These are phyloP conservation scores for Annona cherimola DNA, from an alignment of 164 flowering plant species.

Conservation along the genomic window DNA sequence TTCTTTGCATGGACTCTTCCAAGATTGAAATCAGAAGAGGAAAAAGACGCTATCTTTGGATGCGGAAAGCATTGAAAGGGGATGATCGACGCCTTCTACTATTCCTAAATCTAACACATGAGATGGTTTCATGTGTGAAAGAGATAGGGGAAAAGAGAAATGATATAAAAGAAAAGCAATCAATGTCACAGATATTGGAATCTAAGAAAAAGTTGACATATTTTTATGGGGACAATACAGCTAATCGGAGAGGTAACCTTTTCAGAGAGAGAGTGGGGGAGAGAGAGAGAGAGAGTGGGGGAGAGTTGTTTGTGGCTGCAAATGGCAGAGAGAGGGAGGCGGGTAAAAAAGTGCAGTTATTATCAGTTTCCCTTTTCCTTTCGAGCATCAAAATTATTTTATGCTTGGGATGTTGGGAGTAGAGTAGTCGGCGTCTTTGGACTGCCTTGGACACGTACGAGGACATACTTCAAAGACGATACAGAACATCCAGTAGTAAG, in stretches of 20 bases:
- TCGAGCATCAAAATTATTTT: no score
- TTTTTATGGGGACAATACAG: background rate
- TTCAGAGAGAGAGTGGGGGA: background rate
- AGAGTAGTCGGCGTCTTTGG: no score
- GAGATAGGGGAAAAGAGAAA: background rate
- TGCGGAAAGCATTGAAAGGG: background rate
- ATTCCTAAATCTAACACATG: background rate
- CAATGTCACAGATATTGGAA: conserved; percentile 1
- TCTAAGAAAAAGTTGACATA: background rate
- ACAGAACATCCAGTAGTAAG: no score
- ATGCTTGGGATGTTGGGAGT: no score
- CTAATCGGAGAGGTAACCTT: conserved; percentile 7
- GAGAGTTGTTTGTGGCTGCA: background rate
- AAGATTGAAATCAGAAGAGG: background rate
- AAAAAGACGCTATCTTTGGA: background rate
- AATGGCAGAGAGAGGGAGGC: background rate
- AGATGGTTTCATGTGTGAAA: background rate
- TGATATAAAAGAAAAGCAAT: background rate
- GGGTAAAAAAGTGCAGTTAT: background rate
- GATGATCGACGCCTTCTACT: background rate
- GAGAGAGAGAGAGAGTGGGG: background rate
- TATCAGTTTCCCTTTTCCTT: no score
- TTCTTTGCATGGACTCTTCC: background rate
- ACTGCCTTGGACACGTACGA: no score
- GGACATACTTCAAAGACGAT: no score